Evolutionary conservation across 2,329 filamentous ascomycete species (phyloP).

Genomic region (Pseudocercospora macadamiae): DNA sequence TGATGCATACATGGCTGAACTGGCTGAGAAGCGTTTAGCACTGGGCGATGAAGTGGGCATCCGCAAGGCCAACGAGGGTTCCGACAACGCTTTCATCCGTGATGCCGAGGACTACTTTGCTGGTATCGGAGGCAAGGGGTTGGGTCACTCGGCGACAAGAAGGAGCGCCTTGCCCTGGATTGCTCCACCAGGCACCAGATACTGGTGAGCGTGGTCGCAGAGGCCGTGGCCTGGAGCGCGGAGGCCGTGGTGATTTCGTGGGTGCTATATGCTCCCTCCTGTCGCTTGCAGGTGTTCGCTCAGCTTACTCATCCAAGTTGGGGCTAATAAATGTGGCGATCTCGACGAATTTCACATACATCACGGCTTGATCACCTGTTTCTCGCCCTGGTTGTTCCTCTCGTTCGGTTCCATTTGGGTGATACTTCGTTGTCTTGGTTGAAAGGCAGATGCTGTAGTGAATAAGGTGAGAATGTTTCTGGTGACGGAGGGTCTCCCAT

Average conservation of each 20-base stretch:
- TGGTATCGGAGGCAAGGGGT: conserved; percentile 70
- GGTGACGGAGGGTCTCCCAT: no score
- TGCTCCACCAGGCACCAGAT: conserved; percentile 61
- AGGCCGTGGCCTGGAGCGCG: conserved; percentile 50
- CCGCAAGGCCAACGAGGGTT: conserved; percentile 91
- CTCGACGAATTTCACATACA: no score
- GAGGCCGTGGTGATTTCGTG: conserved; percentile 45
- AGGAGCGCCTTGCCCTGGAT: conserved; percentile 87
- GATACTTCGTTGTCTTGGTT: no score
- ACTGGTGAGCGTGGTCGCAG: conserved; percentile 60
- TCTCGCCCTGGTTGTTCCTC: no score
- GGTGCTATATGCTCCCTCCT: no score
- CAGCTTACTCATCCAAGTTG: no score
- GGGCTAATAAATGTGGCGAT: no score
- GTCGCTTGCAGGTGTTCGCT: no score
- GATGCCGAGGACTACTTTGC: conserved; percentile 70
- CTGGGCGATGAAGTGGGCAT: conserved; percentile 69
- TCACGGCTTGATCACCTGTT: no score
- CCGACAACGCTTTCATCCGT: conserved; percentile 68
- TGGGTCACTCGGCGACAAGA: conserved; percentile 81
- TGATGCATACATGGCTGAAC: conserved; percentile 80
- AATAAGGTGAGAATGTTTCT: no score
- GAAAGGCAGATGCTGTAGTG: no score
- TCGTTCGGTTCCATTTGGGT: no score
- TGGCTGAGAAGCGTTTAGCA: conserved; percentile 74